Base-by-base conservation (phyloP, 805 yeast genomes). In the Pichia ethanolica region DNA sequence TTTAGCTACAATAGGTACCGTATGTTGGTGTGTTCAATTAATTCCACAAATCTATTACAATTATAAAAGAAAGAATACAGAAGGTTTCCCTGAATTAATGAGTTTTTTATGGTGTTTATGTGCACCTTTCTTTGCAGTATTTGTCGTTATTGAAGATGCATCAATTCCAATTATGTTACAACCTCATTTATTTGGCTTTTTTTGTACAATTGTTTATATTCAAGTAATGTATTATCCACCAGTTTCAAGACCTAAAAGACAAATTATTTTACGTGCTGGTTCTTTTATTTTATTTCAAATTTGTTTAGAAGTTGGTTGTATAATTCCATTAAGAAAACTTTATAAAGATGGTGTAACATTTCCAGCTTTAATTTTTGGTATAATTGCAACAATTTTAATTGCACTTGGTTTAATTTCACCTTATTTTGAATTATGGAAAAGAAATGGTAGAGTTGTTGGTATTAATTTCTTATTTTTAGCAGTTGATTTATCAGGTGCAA, bases 11-110 rank as follows among this genome's bases (percentile, higher is more conserved):
- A 72, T 87, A 1, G 97, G 96, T 6, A 91, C 98, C 0, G 81
- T 90, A 2, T 75, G 86, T 50, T 91, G 97, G 97, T 90, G 97
- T 65, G 70, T 90, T 55, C 97, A 91, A 67, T 70, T 91, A 55
- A 73, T 89, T 1, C 97, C 97, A 2, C 70, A 66, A 55, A 82
- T 90, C 42, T 71, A 80, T 50, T 73, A 81, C 62, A 90, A 91
- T 62, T 89, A 77, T 69, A 72, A 73, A 50, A 75, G 77, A 8
- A 89, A 91, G 59, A 81, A 89, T 61, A 86, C 95, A 51, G 85
- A 82, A 30, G 97, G 98, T 0, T 68, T 90, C 9, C 96, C 96
- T 1, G 89, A 90, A 5, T n/a, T 77, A 35, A 89, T 91, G 96
- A 75, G 88, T 79, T 77, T 88, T 50, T 65, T 89, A 27, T 90